phyloP scores from a whole-genome alignment of 1,284 basidiomycete genomes.

The Macrocystidia cucumis region DNA sequence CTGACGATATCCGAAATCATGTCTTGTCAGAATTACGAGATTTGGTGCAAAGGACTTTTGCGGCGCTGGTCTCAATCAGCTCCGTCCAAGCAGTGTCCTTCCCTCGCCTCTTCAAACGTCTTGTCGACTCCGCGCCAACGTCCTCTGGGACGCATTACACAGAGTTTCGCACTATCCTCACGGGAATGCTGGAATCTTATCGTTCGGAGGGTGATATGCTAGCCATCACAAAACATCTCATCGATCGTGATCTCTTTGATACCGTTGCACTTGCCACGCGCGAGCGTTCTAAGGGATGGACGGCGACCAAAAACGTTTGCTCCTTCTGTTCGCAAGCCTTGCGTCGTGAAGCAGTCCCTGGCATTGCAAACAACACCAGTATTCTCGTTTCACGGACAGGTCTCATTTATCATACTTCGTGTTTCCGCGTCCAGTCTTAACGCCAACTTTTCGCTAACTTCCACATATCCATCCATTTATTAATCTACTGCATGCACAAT shows the following conservation, averaged over 20 bases:
- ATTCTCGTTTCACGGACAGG: conserved; percentile 57
- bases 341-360: conserved; percentile 10
- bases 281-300: conserved; percentile 47
- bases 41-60: conserved; percentile 83
- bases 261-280: conserved; percentile 50
- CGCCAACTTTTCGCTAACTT: no score
- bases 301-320: conserved; percentile 34
- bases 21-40: conserved; percentile 53
- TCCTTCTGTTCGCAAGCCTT: conserved; percentile 37
- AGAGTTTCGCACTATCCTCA: conserved; percentile 87
- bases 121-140: conserved; percentile 63
- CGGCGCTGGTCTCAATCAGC: conserved; percentile 76
- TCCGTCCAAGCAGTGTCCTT: conserved; percentile 84
- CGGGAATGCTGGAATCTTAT: conserved; percentile 93
- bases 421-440: no score
- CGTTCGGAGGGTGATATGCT: conserved; percentile 88
- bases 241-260: conserved; percentile 79
- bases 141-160: conserved; percentile 70
- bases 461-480: no score
- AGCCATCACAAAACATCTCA: conserved; percentile 78
- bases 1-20: conserved; percentile 10
- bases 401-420: conserved; percentile 49
- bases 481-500: conserved; percentile 55
- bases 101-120: conserved; percentile 84
- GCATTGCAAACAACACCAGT: conserved; percentile 11